Percentiles rank a stretch among this genome's conserved stretches.
Evolutionary conservation across 2,329 filamentous ascomycete species (phyloP).

Genomic region (Aspergillus aculeatus): DNA sequence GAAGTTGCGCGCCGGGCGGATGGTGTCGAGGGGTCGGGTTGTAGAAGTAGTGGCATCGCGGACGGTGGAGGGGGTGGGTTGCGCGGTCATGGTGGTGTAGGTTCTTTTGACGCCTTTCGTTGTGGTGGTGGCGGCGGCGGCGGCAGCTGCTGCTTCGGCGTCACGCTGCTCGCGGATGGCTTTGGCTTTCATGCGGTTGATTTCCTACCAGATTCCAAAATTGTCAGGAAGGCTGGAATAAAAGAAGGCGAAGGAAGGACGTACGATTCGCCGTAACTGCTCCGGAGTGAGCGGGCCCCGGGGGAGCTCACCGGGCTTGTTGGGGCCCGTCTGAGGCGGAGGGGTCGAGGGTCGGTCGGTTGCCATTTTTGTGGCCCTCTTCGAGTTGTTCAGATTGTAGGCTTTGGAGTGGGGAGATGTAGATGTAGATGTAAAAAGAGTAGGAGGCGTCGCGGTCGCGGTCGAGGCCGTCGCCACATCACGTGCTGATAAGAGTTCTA

Average conservation of each 20-base stretch:
- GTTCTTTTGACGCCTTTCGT: conserved; percentile 70
- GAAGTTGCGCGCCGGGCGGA: conserved; percentile 82
- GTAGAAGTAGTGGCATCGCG: conserved; percentile 57
- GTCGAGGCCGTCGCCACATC: background rate
- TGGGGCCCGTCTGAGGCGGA: background rate
- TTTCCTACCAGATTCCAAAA: conserved; percentile 59
- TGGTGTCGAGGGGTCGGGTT: conserved; percentile 46
- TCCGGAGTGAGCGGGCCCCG: conserved; percentile 57
- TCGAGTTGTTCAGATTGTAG: too few species aligned
- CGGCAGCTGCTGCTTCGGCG: conserved; percentile 53
- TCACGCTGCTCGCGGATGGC: conserved; percentile 74
- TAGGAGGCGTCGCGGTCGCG: background rate
- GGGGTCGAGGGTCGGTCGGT: background rate
- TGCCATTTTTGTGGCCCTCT: background rate
- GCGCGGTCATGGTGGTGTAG: conserved; percentile 62
- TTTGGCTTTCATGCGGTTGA: conserved; percentile 84
- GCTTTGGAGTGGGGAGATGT: too few species aligned
- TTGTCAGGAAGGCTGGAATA: too few species aligned
- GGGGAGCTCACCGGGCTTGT: conserved; percentile 27
- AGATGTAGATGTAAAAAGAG: background rate
- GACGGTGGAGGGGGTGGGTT: conserved; percentile 58
- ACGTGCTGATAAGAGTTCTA: background rate
- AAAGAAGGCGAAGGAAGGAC: conserved; percentile 2
- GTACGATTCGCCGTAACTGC: conserved; percentile 58
- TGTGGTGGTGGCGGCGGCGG: conserved; percentile 1